Evolutionary conservation across 441 rosid species (phyloP).

Genomic region (Adansonia madagascariensis): DNA sequence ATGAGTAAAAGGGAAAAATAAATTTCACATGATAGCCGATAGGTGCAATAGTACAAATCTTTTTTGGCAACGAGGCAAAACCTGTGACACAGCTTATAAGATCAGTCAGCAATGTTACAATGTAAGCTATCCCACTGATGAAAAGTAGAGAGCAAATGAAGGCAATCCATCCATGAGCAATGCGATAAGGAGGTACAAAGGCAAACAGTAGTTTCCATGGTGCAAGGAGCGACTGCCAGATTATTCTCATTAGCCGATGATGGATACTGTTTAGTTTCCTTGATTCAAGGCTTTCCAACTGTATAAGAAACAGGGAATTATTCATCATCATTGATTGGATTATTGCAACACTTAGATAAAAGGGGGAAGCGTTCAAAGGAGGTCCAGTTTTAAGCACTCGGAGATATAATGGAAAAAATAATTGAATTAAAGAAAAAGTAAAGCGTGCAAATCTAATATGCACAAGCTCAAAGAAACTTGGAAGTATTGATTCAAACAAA

Average conservation of each 20-base stretch:
- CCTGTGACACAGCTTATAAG: slow-evolving; percentile 92
- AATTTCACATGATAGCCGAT: background rate
- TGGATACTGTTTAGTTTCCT: slow-evolving; percentile 41
- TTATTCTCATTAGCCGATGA: slow-evolving; percentile 46
- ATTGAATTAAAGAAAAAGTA: background rate
- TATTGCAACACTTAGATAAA: slow-evolving; percentile 11
- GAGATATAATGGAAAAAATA: background rate
- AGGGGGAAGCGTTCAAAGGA: background rate
- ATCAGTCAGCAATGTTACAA: slow-evolving; percentile 72
- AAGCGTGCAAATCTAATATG: background rate
- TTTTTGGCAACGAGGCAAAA: slow-evolving; percentile 30
- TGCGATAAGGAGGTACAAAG: slow-evolving; percentile 82
- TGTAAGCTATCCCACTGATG: slow-evolving; percentile 80
- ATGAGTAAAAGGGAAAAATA: background rate
- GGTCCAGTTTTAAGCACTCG: background rate
- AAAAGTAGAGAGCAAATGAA: slow-evolving; percentile 79
- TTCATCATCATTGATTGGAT: background rate
- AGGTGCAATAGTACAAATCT: background rate
- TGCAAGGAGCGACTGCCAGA: slow-evolving; percentile 64
- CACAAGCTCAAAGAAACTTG: background rate
- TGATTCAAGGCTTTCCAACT: slow-evolving; percentile 68
- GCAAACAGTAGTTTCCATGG: slow-evolving; percentile 90
- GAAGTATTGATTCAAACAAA: slow-evolving; percentile 11
- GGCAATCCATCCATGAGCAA: slow-evolving; percentile 92
- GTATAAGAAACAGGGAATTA: slow-evolving; percentile 36